Evolutionary conservation across 768 basidiomycete species (phyloP), one percentile per base, ranked within the genome.

Genomic region (Crucibulum laeve): DNA sequence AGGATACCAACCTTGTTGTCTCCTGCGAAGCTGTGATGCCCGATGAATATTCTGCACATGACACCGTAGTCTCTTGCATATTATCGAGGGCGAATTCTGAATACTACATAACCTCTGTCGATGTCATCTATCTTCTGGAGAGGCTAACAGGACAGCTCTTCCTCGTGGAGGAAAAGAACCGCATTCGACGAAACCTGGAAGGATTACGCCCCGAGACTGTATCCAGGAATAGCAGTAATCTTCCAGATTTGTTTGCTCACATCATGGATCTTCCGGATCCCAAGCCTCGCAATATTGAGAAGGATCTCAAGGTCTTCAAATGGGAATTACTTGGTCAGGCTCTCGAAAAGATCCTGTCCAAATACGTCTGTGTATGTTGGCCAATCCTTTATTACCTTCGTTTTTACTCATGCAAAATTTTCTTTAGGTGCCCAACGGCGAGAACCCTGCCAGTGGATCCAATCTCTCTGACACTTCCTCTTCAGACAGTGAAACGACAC

Each of bases 201-300:
- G 91, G 89, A 19, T 86, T 96, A 57, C 76, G 84, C 40, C 95
- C 95, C 1, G 85, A 80, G 43, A 96, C 94, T 1, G 82, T 97
- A 3, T 87, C 87, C 22, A 99, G 96, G 69, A 79, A 80, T 59
- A 87, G 89, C 52, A 68, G 76, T 0, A 86, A 82, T 8, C 84
- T 79, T 45, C 88, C 89, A 53, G 71, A 77, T n/a, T 91, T 97
- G 62, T 99, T 97, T 75, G 83, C 88, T 67, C 76, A 83, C 52
- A 93, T 99, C 68, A 97, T 99, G 95, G 82, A 88, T 40, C 95
- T 96, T 58, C 90, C 93, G 0, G 80, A 82, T 35, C 95, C 95
- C 5, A 93, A 91, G 60, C 95, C 95, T 3, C 76, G 95, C 43
- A 94, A 93, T 59, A 99, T 98, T 49, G 95, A 97, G 58, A 97